Conservation (phyloP, 768 basidiomycete species). For the Lepiota subincarnata region DNA sequence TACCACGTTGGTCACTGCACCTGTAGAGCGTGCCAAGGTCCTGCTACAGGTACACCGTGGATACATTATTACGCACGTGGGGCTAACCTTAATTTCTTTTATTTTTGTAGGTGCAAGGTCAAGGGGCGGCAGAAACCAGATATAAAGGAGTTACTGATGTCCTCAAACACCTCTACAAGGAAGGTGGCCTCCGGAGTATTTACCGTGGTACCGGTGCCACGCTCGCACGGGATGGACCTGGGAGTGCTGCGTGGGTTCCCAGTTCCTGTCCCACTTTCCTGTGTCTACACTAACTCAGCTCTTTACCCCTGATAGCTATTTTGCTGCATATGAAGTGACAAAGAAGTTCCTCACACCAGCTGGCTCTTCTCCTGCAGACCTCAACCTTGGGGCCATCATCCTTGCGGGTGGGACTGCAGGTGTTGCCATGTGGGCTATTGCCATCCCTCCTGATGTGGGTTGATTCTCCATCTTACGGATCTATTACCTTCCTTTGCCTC, state of each 20-base stretch:
- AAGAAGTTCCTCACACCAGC: conserved; percentile 84
- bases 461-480: not conserved
- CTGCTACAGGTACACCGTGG: conserved; percentile 67
- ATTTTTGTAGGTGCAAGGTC: conserved; percentile 79
- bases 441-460: conserved; percentile 92
- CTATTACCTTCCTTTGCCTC: not conserved
- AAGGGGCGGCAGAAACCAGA: conserved; percentile 62
- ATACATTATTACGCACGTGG: not conserved
- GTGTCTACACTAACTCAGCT: not conserved
- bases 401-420: conserved; percentile 93
- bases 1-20: conserved; percentile 87
- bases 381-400: conserved; percentile 84
- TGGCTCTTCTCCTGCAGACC: conserved; percentile 71
- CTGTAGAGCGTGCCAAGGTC: conserved; percentile 96
- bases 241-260: conserved; percentile 82
- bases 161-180: conserved; percentile 82
- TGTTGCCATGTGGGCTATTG: conserved; percentile 97
- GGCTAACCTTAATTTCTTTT: conserved; percentile 9
- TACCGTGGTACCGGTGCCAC: conserved; percentile 95
- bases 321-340: conserved; percentile 93
- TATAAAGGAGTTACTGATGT: conserved; percentile 95
- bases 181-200: conserved; percentile 89
- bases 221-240: conserved; percentile 90
- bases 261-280: not conserved
- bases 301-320: conserved; percentile 58